These are phyloP conservation scores for Yueomyces sp. DNA, from an alignment of 1,139 yeast genomes.

Conservation along the genomic window DNA sequence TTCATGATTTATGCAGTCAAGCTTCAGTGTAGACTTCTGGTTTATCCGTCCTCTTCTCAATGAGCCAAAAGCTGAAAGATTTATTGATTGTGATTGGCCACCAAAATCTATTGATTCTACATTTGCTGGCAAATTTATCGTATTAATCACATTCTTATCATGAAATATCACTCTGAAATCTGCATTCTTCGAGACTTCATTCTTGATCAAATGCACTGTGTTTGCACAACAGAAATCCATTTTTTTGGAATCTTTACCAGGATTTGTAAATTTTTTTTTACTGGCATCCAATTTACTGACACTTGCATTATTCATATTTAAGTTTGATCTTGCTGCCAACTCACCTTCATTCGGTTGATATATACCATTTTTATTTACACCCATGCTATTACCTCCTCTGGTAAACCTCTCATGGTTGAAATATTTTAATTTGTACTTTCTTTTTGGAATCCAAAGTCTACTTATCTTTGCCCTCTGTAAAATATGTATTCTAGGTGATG, in stretches of 20 bases:
- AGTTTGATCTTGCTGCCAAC: not conserved
- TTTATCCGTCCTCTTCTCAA: not conserved
- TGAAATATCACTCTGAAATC: constrained; percentile 21
- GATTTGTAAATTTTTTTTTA: not conserved
- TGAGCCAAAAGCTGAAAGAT: not conserved
- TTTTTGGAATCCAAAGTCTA: constrained; percentile 13
- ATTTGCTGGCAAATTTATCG: not conserved
- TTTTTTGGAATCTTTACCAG: not conserved
- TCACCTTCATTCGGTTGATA: not conserved
- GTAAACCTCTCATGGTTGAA: constrained; percentile 8
- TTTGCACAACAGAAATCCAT: constrained; percentile 12
- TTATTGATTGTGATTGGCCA: not conserved
- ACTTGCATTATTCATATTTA: not conserved
- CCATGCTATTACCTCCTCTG: not conserved
- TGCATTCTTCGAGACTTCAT: constrained; percentile 14
- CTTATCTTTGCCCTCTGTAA: constrained; percentile 15
- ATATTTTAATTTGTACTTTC: constrained; percentile 17
- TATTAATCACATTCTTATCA: constrained; percentile 17
- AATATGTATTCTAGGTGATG: constrained; percentile 16
- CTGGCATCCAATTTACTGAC: not conserved
- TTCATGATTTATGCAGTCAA: too few relatives aligned
- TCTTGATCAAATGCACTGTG: constrained; percentile 13
- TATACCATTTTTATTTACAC: not conserved
- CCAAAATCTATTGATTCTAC: not conserved
- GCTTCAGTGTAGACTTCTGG: too few relatives aligned